These are phyloP conservation scores for Fragilaria radians DNA, from an alignment of 108 stramenopile genomes.

Conservation along the genomic window DNA sequence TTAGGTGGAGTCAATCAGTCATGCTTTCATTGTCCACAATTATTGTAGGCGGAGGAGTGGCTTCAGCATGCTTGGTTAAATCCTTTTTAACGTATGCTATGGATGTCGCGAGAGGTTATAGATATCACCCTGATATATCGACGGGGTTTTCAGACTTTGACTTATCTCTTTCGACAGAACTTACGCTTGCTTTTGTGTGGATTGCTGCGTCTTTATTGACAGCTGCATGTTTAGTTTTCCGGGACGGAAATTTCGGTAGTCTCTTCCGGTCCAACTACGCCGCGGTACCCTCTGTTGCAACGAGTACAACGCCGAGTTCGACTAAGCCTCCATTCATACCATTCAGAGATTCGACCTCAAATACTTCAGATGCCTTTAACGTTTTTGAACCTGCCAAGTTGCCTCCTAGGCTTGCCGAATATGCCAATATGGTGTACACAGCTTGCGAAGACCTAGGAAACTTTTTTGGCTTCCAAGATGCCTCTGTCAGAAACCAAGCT, in stretches of 20 bases:
- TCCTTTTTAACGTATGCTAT: constrained; percentile 22
- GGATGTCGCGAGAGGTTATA: constrained; percentile 39
- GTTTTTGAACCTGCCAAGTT: constrained; percentile 89
- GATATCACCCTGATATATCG: constrained; percentile 17
- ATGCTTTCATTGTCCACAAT: constrained; percentile 48
- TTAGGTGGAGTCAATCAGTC: background rate
- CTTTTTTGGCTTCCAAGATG: constrained; percentile 89
- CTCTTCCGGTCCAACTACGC: background rate
- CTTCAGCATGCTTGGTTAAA: constrained; percentile 36
- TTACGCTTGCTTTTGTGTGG: constrained; percentile 44
- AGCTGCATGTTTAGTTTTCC: constrained; percentile 42
- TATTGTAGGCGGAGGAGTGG: constrained; percentile 50
- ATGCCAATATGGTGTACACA: constrained; percentile 89
- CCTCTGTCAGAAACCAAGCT: constrained; percentile 92
- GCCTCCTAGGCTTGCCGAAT: constrained; percentile 84
- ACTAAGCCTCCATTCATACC: constrained; percentile 8
- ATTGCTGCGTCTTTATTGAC: constrained; percentile 43
- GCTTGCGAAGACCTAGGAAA: constrained; percentile 90
- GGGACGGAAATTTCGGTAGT: constrained; percentile 26
- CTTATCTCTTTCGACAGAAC: constrained; percentile 5
- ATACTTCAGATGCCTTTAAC: constrained; percentile 56
- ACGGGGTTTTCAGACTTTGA: background rate
- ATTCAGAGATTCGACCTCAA: constrained; percentile 26
- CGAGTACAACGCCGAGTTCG: background rate
- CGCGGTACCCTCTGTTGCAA: background rate